Base-by-base conservation (phyloP, 140 eudicot species). In the Bidens hawaiensis region DNA sequence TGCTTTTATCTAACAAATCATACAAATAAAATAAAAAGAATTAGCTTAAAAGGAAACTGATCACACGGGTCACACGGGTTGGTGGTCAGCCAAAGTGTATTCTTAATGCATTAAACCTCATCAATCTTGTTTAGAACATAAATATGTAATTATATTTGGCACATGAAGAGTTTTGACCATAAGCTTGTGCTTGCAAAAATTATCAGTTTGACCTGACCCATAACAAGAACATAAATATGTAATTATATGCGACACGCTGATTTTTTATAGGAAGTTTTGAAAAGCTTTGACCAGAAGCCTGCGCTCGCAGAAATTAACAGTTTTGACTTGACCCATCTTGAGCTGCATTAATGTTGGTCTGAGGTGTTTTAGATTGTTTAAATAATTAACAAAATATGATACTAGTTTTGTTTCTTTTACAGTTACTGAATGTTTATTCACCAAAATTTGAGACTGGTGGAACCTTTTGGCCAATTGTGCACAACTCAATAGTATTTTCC, bases 401-500 rank as follows among this genome's bases (percentile, higher is more conserved):
- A 2, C n/a, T 56, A 24, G 65, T 59, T 26, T 16, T 62, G 10
- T 57, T 54, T 76, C 12, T 25, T 52, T 65, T 73, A n/a, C 94
- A 90, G 97, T 78, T 90, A 48, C 67, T 87, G 56, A 75, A 79
- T 67, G 91, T 91, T 40, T 91, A 91, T 76, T 73, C 76, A 43
- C 96, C 98, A 12, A 84, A 78, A 75, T 91, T 69, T 54, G 96
- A 87, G 68, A 91, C 95, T 36, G 90, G 84, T 8, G 98, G 98
- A 36, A 80, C 70, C 47, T 91, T 82, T 71, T 91, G 98, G 98
- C 96, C 98, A 36, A 71, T 91, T 36, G 85, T 84, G 76, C 93
- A 87, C 59, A 79, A 80, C 55, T 77, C 85, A 14, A 91, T 81
- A 19, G 53, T 91, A 23, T 87, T 82, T 79, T 78, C 96, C 17